phyloP scores from a whole-genome alignment of 2,329 filamentous ascomycete species.

The Claviceps pazoutovae region DNA sequence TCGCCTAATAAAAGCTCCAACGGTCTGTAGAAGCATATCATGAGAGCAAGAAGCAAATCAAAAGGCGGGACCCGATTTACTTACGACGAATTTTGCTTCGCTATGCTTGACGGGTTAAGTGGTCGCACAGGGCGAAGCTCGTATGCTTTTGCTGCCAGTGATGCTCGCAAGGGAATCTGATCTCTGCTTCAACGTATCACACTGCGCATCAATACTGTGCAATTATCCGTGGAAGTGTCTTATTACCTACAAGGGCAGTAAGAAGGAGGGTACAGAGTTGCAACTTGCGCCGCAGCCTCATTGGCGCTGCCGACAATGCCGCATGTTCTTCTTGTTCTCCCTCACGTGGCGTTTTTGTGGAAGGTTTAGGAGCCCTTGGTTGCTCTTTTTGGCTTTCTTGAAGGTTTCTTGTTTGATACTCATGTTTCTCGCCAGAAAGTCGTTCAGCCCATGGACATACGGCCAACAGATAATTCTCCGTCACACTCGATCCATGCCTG shows the following conservation, averaged over 20 bases:
- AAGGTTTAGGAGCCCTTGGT: no score
- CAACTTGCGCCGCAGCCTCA: background rate
- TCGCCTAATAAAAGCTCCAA: background rate
- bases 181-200: background rate
- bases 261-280: background rate
- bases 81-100: background rate
- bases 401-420: background rate
- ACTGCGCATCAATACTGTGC: background rate
- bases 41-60: background rate
- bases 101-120: background rate
- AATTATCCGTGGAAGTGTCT: background rate
- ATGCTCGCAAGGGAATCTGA: constrained; percentile 1
- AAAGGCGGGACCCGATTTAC: background rate
- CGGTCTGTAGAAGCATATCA: background rate
- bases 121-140: background rate
- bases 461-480: background rate
- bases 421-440: background rate
- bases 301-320: background rate
- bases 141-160: background rate
- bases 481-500: background rate
- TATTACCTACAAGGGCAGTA: background rate
- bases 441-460: background rate
- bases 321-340: background rate
- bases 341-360: background rate
- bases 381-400: background rate